These are phyloP conservation scores for Sanghuangporus sanghuang DNA, from an alignment of 1,284 basidiomycete genomes.

Conservation along the genomic window DNA sequence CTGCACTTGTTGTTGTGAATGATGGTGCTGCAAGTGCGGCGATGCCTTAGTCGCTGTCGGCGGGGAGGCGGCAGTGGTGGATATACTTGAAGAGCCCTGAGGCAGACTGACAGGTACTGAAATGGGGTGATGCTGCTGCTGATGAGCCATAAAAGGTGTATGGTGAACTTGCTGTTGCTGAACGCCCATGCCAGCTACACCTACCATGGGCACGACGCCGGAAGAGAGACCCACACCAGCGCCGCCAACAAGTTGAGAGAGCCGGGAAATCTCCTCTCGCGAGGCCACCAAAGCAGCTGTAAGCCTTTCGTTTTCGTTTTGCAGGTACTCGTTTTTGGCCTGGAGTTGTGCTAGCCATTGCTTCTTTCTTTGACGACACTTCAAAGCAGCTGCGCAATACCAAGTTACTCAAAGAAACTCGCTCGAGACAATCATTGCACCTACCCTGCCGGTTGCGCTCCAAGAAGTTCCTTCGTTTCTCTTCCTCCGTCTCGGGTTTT, in stretches of 20 bases:
- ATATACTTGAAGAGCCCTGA: neutral
- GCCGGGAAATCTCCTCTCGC: slow-evolving; percentile 74
- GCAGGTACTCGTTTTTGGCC: slow-evolving; percentile 87
- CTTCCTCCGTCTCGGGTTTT: slow-evolving; percentile 92
- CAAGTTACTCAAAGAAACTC: neutral
- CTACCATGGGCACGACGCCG: slow-evolving; percentile 7
- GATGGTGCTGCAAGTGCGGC: slow-evolving; percentile 6
- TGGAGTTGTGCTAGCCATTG: slow-evolving; percentile 94
- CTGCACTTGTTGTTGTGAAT: neutral
- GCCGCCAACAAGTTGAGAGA: slow-evolving; percentile 63
- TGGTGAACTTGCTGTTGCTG: slow-evolving; percentile 6
- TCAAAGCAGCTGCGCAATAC: slow-evolving; percentile 77
- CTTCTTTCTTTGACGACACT: slow-evolving; percentile 98
- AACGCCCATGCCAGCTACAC: slow-evolving; percentile 8
- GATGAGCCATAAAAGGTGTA: slow-evolving; percentile 7
- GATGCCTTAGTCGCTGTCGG: slow-evolving; percentile 5
- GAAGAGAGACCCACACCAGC: slow-evolving; percentile 40
- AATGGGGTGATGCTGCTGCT: slow-evolving; percentile 15
- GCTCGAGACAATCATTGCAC: slow-evolving; percentile 18
- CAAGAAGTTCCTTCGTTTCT: slow-evolving; percentile 90
- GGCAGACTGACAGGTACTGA: slow-evolving; percentile 10
- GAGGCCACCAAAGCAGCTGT: slow-evolving; percentile 69
- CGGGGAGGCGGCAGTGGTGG: slow-evolving; percentile 4
- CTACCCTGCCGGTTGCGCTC: slow-evolving; percentile 92
- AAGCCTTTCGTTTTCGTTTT: slow-evolving; percentile 93